Conservation (phyloP, 2,329 filamentous ascomycete genomes). For the Fusarium compactum region DNA sequence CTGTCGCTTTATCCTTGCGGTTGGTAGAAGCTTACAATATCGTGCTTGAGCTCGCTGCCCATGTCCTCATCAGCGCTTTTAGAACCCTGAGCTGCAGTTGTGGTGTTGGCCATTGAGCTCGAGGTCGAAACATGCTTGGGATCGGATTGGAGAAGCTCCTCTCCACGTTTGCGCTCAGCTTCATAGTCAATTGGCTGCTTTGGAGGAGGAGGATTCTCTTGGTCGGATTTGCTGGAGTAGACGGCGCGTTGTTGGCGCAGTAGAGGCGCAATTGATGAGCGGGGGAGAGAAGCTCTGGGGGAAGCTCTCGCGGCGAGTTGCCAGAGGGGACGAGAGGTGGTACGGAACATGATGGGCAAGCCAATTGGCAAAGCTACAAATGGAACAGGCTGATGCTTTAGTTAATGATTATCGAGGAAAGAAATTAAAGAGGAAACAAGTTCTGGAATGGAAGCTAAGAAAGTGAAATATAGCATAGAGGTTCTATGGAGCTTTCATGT, state of each 20-base stretch:
- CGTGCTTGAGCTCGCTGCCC: slow-evolving; percentile 55
- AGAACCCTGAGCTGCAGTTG: slow-evolving; percentile 51
- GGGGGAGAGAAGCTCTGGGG: slow-evolving; percentile 4
- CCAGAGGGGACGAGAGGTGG: slow-evolving; percentile 42
- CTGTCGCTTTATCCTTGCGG: accelerated
- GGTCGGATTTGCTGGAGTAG: slow-evolving; percentile 45
- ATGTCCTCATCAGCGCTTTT: slow-evolving; percentile 46
- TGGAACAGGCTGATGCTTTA: neutral
- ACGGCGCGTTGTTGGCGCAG: slow-evolving; percentile 35
- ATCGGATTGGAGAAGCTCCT: slow-evolving; percentile 68
- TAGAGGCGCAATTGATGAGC: slow-evolving; percentile 23
- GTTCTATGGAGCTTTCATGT: slow-evolving; percentile 28
- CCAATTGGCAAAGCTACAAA: too few species aligned
- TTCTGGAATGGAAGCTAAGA: slow-evolving; percentile 4
- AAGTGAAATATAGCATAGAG: slow-evolving; percentile 21
- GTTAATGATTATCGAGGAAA: neutral
- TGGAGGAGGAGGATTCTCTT: slow-evolving; percentile 40
- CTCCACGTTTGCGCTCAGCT: slow-evolving; percentile 65
- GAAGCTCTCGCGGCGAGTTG: slow-evolving; percentile 38
- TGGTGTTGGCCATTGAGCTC: slow-evolving; percentile 66
- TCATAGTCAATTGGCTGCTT: slow-evolving; percentile 62
- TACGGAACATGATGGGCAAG: slow-evolving; percentile 49
- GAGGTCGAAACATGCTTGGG: slow-evolving; percentile 71
- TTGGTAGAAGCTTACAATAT: slow-evolving; percentile 65
- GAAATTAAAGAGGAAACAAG: slow-evolving; percentile 2